These are phyloP conservation scores for Diaporthe citrichinensis DNA, from an alignment of 2,329 filamentous ascomycete genomes.

Conservation along the genomic window DNA sequence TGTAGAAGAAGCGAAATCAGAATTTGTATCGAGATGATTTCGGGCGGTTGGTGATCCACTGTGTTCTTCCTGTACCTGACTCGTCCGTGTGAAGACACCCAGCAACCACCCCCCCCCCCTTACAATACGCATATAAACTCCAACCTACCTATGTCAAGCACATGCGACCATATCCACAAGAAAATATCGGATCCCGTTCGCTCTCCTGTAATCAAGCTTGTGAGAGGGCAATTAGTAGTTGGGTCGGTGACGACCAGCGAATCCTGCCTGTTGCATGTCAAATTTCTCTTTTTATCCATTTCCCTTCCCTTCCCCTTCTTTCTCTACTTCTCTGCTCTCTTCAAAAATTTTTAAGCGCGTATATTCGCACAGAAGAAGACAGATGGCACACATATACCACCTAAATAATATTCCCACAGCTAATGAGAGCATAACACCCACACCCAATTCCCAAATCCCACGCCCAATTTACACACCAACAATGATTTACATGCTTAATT, in stretches of 20 bases:
- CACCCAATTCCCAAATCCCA: too few relatives aligned
- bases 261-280: slow-evolving; percentile 29
- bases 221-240: slow-evolving; percentile 18
- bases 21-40: neutral
- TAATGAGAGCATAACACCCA: too few relatives aligned
- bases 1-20: neutral
- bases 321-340: too few relatives aligned
- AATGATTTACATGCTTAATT: too few relatives aligned
- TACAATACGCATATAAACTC: slow-evolving; percentile 2
- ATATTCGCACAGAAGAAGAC: too few relatives aligned
- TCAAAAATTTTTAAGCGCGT: too few relatives aligned
- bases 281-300: neutral
- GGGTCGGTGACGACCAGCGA: slow-evolving; percentile 28
- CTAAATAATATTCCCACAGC: too few relatives aligned
- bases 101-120: neutral
- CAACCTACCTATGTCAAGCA: neutral
- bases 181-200: slow-evolving; percentile 7
- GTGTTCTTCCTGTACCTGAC: neutral
- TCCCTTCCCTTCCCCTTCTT: neutral
- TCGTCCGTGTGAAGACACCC: neutral
- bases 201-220: slow-evolving; percentile 12
- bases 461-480: too few relatives aligned
- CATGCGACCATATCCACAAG: slow-evolving; percentile 20
- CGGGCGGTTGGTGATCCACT: neutral
- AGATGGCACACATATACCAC: too few relatives aligned